phyloP scores from a whole-genome alignment of 495 filamentous ascomycete genomes.

The Aspergillus saccharolyticus region DNA sequence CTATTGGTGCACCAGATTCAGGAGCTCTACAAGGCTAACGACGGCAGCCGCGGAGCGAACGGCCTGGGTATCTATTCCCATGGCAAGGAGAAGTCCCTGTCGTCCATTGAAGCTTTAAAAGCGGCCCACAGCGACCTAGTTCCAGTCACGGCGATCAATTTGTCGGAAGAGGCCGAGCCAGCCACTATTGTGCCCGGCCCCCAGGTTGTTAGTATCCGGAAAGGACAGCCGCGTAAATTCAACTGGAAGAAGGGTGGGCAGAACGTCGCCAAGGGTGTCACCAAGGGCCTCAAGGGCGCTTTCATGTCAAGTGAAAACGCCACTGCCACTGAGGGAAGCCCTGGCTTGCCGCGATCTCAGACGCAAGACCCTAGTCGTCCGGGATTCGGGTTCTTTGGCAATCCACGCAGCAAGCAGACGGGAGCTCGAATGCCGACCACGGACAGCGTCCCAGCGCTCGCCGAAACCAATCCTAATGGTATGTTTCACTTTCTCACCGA shows the following conservation, averaged over 20 bases:
- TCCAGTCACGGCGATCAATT: slow-evolving; percentile 49
- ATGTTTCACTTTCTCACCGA: slow-evolving; percentile 6
- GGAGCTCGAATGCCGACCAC: slow-evolving; percentile 48
- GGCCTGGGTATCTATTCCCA: slow-evolving; percentile 84
- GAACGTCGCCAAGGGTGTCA: slow-evolving; percentile 86
- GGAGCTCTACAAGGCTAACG: slow-evolving; percentile 78
- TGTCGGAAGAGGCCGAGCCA: slow-evolving; percentile 62
- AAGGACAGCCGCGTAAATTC: slow-evolving; percentile 89
- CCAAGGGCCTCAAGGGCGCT: slow-evolving; percentile 85
- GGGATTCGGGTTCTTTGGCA: slow-evolving; percentile 72
- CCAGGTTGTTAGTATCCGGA: slow-evolving; percentile 86
- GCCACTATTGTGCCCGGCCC: slow-evolving; percentile 68
- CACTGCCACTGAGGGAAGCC: slow-evolving; percentile 32
- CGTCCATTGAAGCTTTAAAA: slow-evolving; percentile 54
- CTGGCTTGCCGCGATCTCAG: slow-evolving; percentile 43
- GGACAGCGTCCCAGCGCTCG: slow-evolving; percentile 47
- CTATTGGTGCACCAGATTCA: slow-evolving; percentile 92
- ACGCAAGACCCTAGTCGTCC: slow-evolving; percentile 54
- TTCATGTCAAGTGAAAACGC: slow-evolving; percentile 52
- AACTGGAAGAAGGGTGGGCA: slow-evolving; percentile 98
- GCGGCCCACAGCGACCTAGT: slow-evolving; percentile 46
- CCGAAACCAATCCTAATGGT: slow-evolving; percentile 52
- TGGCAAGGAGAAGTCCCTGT: slow-evolving; percentile 66
- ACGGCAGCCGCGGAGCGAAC: slow-evolving; percentile 54
- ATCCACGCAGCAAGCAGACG: slow-evolving; percentile 46